These are phyloP conservation scores for Pseudocercospora fijiensis DNA, from an alignment of 2,329 filamentous ascomycete genomes.

Conservation along the genomic window DNA sequence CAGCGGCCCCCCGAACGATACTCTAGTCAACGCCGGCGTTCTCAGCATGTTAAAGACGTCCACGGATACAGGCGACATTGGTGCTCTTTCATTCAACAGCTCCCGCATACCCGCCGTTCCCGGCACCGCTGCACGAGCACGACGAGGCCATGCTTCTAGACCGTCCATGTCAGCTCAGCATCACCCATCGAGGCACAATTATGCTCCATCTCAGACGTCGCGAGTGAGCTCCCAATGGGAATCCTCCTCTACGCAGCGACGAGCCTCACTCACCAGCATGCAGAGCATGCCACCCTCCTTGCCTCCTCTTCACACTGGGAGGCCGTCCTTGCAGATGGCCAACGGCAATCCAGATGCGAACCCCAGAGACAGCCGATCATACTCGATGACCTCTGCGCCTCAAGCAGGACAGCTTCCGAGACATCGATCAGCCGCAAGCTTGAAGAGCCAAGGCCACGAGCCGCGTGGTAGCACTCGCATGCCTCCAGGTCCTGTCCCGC, in stretches of 20 bases:
- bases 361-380: conserved; percentile 43
- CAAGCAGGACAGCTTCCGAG: conserved; percentile 41
- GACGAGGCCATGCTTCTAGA: conserved; percentile 39
- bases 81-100: conserved; percentile 41
- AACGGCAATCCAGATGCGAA: conserved; percentile 27
- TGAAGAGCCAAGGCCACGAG: conserved; percentile 44
- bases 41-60: conserved; percentile 53
- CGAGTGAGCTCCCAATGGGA: conserved; percentile 43
- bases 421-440: conserved; percentile 47
- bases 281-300: conserved; percentile 45
- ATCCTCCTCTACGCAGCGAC: conserved; percentile 40
- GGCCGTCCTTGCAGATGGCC: conserved; percentile 25
- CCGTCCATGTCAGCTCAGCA: conserved; percentile 40
- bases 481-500: conserved; percentile 36
- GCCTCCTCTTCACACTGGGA: conserved; percentile 30
- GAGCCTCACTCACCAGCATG: conserved; percentile 45
- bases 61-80: conserved; percentile 51
- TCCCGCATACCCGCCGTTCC: conserved; percentile 42
- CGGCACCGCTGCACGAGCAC: conserved; percentile 37
- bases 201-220: conserved; percentile 44
- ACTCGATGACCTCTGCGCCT: conserved; percentile 44
- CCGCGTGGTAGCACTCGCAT: conserved; percentile 32
- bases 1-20: conserved; percentile 34
- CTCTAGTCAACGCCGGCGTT: conserved; percentile 43
- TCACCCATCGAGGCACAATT: conserved; percentile 37